Percentiles rank a stretch among this genome's conserved stretches.
Evolutionary conservation across 2,329 filamentous ascomycete species (phyloP).

Genomic region (Colletotrichum costaricense): DNA sequence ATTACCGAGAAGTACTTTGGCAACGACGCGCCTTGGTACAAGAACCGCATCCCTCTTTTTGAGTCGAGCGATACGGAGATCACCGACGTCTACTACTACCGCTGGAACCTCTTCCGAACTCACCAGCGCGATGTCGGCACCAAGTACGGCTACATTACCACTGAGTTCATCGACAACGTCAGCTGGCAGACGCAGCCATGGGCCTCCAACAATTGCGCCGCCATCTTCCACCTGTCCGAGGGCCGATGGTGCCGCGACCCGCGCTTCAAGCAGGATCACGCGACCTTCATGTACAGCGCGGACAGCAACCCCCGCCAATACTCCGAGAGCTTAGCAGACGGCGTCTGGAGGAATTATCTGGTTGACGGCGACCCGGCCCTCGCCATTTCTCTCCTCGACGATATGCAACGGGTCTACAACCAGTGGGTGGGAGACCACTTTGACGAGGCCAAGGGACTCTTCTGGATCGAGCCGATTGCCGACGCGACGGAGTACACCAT

Average conservation of each 20-base stretch:
- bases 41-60: slow-evolving; percentile 14
- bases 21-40: slow-evolving; percentile 26
- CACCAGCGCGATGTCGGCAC: slow-evolving; percentile 53
- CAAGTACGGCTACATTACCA: slow-evolving; percentile 53
- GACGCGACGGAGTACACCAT: slow-evolving; percentile 56
- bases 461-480: slow-evolving; percentile 54
- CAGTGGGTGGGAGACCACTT: slow-evolving; percentile 50
- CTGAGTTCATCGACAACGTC: slow-evolving; percentile 56
- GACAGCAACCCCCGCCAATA: slow-evolving; percentile 35
- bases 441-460: slow-evolving; percentile 49
- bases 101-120: slow-evolving; percentile 52
- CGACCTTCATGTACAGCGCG: slow-evolving; percentile 39
- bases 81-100: slow-evolving; percentile 59
- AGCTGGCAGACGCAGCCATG: slow-evolving; percentile 23
- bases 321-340: slow-evolving; percentile 31
- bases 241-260: slow-evolving; percentile 53
- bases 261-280: slow-evolving; percentile 49
- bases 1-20: slow-evolving; percentile 17
- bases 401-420: slow-evolving; percentile 51
- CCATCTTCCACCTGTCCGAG: slow-evolving; percentile 51
- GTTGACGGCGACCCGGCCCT: slow-evolving; percentile 51
- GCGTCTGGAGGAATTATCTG: slow-evolving; percentile 41
- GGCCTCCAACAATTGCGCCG: slow-evolving; percentile 40
- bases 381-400: slow-evolving; percentile 50
- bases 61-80: slow-evolving; percentile 40